These are phyloP conservation scores for Afroboletus lepidellus DNA, from an alignment of 1,284 basidiomycete species.

Conservation along the genomic window DNA sequence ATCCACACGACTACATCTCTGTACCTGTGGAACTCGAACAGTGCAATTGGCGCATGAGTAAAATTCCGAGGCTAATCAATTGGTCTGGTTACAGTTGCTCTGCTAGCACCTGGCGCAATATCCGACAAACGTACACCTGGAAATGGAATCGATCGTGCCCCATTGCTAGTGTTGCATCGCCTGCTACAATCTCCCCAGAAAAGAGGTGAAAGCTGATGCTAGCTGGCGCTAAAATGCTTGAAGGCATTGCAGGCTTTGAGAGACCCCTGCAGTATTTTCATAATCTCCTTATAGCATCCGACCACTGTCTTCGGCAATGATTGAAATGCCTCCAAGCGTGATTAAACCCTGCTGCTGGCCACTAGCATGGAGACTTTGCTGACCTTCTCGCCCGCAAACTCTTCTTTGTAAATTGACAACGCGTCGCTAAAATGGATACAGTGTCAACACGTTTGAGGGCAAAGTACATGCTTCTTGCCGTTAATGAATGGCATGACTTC, in stretches of 20 bases:
- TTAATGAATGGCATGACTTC: not conserved
- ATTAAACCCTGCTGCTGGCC: slow-evolving; percentile 5
- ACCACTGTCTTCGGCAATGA: not conserved
- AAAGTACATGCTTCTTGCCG: not conserved
- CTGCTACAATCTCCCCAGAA: no score
- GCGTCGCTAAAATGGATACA: slow-evolving; percentile 24
- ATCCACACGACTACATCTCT: no score
- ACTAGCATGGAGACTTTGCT: slow-evolving; percentile 26
- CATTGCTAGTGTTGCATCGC: no score
- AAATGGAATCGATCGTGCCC: no score
- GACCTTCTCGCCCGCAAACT: not conserved
- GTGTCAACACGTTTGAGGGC: not conserved
- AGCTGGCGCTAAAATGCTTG: not conserved
- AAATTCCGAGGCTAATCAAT: no score
- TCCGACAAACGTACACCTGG: no score
- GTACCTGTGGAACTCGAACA: no score
- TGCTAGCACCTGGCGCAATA: no score
- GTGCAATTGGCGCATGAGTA: no score
- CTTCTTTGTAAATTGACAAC: not conserved
- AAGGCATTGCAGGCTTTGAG: not conserved
- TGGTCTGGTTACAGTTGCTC: no score
- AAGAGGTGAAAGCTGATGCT: not conserved
- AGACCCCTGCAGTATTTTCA: not conserved
- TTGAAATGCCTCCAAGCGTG: slow-evolving; percentile 17
- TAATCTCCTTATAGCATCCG: not conserved